These are phyloP conservation scores for Apiotrichum veenhuisii DNA, from an alignment of 1,284 basidiomycete species.

Conservation along the genomic window DNA sequence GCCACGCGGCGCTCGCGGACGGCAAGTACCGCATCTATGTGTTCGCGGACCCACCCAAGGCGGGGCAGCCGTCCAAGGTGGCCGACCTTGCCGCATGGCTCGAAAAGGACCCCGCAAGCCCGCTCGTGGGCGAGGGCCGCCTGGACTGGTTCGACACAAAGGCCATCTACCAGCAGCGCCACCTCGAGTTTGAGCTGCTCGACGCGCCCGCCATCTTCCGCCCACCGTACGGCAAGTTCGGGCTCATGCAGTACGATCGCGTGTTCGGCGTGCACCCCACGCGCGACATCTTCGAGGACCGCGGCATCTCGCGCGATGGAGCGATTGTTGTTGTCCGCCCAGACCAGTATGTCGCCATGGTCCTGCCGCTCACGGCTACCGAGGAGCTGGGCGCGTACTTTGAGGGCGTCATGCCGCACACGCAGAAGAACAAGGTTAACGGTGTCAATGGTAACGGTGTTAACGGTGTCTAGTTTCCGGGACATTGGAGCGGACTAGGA, in stretches of 20 bases:
- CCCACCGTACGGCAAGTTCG: slow-evolving; percentile 6
- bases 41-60: slow-evolving; percentile 8
- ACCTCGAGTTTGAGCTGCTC: slow-evolving; percentile 33
- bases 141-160: slow-evolving; percentile 19
- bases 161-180: slow-evolving; percentile 35
- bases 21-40: slow-evolving; percentile 13
- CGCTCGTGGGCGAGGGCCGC: not conserved
- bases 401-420: slow-evolving; percentile 1
- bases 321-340: slow-evolving; percentile 44
- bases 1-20: slow-evolving; percentile 10
- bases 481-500: too few species aligned
- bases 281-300: slow-evolving; percentile 7
- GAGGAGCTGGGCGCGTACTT: slow-evolving; percentile 9
- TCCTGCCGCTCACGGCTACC: slow-evolving; percentile 10
- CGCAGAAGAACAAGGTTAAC: too few species aligned
- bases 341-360: slow-evolving; percentile 35
- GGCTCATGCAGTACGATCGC: slow-evolving; percentile 8
- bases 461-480: too few species aligned
- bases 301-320: slow-evolving; percentile 22
- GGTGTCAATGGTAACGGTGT: too few species aligned
- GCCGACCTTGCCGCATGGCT: slow-evolving; percentile 3
- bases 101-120: slow-evolving; percentile 4
- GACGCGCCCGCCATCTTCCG: slow-evolving; percentile 42
- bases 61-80: not conserved
- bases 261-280: slow-evolving; percentile 27